These are phyloP conservation scores for Cyclanthera cordifolia DNA, from an alignment of 306 rosid species.

Conservation along the genomic window DNA sequence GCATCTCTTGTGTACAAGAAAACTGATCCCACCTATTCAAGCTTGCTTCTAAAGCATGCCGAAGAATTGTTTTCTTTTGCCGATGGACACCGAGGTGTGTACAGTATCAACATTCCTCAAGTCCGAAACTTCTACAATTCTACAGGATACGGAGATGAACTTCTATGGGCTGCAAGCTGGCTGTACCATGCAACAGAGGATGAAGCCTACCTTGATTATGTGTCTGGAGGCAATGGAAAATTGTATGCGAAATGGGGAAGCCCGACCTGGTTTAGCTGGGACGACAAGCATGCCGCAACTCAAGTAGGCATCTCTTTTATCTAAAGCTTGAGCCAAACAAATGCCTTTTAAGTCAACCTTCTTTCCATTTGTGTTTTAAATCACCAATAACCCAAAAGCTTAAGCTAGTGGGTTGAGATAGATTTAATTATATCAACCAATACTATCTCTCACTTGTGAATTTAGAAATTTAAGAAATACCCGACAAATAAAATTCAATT, in stretches of 20 bases:
- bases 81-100: slow-evolving; percentile 36
- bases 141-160: slow-evolving; percentile 89
- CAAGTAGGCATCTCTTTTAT: slow-evolving; percentile 40
- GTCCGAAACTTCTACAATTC: slow-evolving; percentile 68
- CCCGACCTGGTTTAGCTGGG: slow-evolving; percentile 99
- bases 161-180: slow-evolving; percentile 97
- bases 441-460: no score
- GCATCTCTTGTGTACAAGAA: slow-evolving; percentile 90
- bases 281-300: slow-evolving; percentile 87
- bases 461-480: no score
- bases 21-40: slow-evolving; percentile 43
- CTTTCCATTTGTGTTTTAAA: neutral
- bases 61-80: slow-evolving; percentile 77
- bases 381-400: no score
- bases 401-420: no score
- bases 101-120: slow-evolving; percentile 60
- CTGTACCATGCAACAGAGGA: slow-evolving; percentile 86
- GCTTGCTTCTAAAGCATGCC: slow-evolving; percentile 70
- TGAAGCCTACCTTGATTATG: slow-evolving; percentile 52
- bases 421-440: no score
- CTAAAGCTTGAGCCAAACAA: neutral
- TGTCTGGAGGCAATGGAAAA: slow-evolving; percentile 52
- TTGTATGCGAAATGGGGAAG: slow-evolving; percentile 56
- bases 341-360: neutral
- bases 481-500: no score